Conservation (phyloP, 2,329 filamentous ascomycete genomes). For the Botrytis cinerea region DNA sequence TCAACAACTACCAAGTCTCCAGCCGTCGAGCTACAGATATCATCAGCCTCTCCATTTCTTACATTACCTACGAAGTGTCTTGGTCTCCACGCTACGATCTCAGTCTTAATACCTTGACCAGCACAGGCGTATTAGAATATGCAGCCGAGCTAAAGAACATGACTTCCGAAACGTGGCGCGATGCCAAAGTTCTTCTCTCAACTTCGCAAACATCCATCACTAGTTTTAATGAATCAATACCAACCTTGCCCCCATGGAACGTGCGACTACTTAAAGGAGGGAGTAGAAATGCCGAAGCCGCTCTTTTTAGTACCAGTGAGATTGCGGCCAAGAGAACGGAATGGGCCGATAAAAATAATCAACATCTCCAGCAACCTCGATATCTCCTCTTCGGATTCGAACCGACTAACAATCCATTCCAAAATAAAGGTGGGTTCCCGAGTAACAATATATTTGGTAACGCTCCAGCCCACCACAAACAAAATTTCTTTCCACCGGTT, state of each 20-base stretch:
- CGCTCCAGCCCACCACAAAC: background rate
- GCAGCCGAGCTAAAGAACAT: constrained; percentile 55
- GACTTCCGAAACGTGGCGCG: constrained; percentile 52
- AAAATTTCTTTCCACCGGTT: constrained; percentile 1
- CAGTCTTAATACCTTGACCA: constrained; percentile 44
- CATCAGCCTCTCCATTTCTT: constrained; percentile 39
- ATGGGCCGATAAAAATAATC: constrained; percentile 28
- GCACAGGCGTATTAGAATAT: constrained; percentile 46
- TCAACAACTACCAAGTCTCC: constrained; percentile 33
- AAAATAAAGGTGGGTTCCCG: constrained; percentile 5
- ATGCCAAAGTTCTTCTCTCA: constrained; percentile 48
- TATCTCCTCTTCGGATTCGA: constrained; percentile 16
- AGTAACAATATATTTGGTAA: constrained; percentile 3
- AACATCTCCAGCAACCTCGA: constrained; percentile 39
- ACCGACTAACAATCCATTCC: background rate
- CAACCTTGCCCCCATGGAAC: constrained; percentile 50
- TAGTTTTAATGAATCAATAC: constrained; percentile 51
- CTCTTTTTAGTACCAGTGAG: constrained; percentile 34
- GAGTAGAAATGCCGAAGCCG: constrained; percentile 27
- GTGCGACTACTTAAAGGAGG: constrained; percentile 44
- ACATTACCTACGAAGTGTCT: constrained; percentile 43
- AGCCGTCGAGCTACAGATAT: constrained; percentile 30
- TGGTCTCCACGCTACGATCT: constrained; percentile 54
- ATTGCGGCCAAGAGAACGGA: constrained; percentile 44
- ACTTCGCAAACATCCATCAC: constrained; percentile 54